Evolutionary conservation across 2,329 filamentous ascomycete genomes (phyloP), one percentile per base, ranked within the genome.

Genomic region (Diaporthe citri): DNA sequence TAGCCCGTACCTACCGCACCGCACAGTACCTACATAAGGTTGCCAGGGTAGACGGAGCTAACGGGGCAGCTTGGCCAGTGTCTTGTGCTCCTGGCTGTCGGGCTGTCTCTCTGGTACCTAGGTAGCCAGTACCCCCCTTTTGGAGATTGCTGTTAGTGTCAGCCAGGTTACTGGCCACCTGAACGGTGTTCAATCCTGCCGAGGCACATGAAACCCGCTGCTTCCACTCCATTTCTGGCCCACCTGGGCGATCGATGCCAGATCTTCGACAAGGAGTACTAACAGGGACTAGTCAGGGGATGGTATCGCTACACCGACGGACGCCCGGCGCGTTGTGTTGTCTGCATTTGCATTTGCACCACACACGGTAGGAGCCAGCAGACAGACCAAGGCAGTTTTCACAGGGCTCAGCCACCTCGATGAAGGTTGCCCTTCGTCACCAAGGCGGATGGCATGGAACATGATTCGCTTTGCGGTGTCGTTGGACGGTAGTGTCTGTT

Each of bases 211-310:
- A 67, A 67, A 67, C 46, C 64, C 22, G n/a, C 64, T 41, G 48
- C 36, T 55, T 55, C 22, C 48, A 69, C 34, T 55, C 64, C 41
- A 55, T 67, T 67, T 52, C 12, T 67, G 62, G 62, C 46, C 62
- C 62, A 67, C 62, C 46, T 25, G 31, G 43, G 46, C 62, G 62
- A 52, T 55, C 48, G 48, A 69, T 55, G 46, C 34, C 48, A 69
- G 64, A 69, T 69, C 64, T 69, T 55, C 48, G 41, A 55, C 48
- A 25, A 39, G 64, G 64, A 22, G 15, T 55, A 39, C 64, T 69
- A 69, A 69, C 64, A 69, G n/a, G 48, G 64, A 41, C 20, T 55
- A 69, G 64, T 69, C 48, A 69, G 64, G 64, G 64, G 34, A 55
- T 4, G 22, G 64, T 69, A 69, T 55, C 34, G 46, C 64, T 55